These are phyloP conservation scores for Tulasnella sp. DNA, from an alignment of 768 basidiomycete species.

Conservation along the genomic window DNA sequence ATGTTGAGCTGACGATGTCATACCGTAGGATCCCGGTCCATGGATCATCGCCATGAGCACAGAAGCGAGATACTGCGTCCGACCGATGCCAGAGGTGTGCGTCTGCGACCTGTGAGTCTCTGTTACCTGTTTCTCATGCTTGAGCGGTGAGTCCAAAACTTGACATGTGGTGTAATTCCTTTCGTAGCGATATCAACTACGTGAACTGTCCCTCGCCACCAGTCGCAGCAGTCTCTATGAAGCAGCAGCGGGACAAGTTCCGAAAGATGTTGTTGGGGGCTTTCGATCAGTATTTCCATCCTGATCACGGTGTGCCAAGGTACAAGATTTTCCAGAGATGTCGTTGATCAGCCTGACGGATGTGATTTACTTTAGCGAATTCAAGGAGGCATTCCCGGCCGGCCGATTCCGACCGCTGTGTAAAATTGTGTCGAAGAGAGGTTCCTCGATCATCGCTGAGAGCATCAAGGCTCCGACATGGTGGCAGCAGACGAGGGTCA, in stretches of 20 bases:
- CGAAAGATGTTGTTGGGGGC: slow-evolving; percentile 60
- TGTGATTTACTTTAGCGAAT: slow-evolving; percentile 44
- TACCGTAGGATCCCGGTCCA: slow-evolving; percentile 72
- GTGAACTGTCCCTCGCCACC: slow-evolving; percentile 77
- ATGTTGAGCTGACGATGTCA: not conserved
- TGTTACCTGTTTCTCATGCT: not conserved
- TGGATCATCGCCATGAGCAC: slow-evolving; percentile 90
- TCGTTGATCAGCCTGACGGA: not conserved
- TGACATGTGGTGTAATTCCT: too few relatives aligned
- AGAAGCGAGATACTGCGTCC: slow-evolving; percentile 68
- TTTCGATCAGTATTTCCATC: slow-evolving; percentile 78
- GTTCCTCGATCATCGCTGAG: slow-evolving; percentile 74
- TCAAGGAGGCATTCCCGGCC: slow-evolving; percentile 90
- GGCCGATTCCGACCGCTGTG: slow-evolving; percentile 85
- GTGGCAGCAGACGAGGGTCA: slow-evolving; percentile 89
- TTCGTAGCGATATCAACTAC: slow-evolving; percentile 68
- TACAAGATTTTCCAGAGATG: slow-evolving; percentile 20
- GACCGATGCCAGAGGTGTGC: slow-evolving; percentile 70
- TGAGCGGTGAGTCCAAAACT: too few relatives aligned
- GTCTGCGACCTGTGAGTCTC: slow-evolving; percentile 68
- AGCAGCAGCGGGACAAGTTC: slow-evolving; percentile 72
- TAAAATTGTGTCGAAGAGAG: slow-evolving; percentile 78
- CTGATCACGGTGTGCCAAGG: slow-evolving; percentile 77
- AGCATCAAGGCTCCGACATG: slow-evolving; percentile 83
- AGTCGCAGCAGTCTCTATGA: slow-evolving; percentile 56